Base-by-base conservation (phyloP, 2,329 filamentous ascomycete species). In the Bipolaris zeicola region DNA sequence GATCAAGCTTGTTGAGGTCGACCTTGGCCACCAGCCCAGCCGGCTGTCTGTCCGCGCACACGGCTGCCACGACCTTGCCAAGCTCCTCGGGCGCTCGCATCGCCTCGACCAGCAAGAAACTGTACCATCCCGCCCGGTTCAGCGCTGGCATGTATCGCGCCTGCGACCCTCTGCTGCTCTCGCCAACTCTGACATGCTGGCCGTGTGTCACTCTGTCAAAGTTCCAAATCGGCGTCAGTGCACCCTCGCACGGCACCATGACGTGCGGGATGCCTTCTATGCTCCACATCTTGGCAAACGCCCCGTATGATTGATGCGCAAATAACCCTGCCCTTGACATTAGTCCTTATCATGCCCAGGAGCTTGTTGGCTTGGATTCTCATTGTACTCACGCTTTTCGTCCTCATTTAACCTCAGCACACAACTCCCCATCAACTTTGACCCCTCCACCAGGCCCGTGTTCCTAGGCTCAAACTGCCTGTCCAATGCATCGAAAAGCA, bases 71-170 rank as follows among this genome's bases (percentile, higher is more conserved):
- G 38, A 72, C 47, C 49, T 70, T 71, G 33, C 65, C 63, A n/a
- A 74, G 62, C 14, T 62, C 56, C 11, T 71, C 65, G 6, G 70
- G 64, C 45, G 68, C 66, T 16, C 67, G 60, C 54, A 72, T 52
- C 50, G 68, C 57, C 36, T 72, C 68, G 6, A 74, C 60, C 44
- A 76, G 74, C 43, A 75, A 65, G 33, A 68, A 73, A 44, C 74
- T 74, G 60, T 74, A 75, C 70, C 71, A 75, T 2, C 71, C 73
- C 7, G 72, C 64, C 5, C 72, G 70, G 33, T 74, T 75, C 34
- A 75, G 60, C 5, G 72, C 73, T 10, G 73, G 70, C 61, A 74
- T 69, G 50, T 76, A 75, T 6, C 59, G 55, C 11, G 69, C 49
- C 44, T 67, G 37, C 8, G 55, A 28, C 18, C 36, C 60, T 4